Percentiles rank a stretch among this genome's conserved stretches.
These are phyloP conservation scores for Phallus indusiatus DNA, from an alignment of 768 basidiomycete genomes.

Conservation along the genomic window DNA sequence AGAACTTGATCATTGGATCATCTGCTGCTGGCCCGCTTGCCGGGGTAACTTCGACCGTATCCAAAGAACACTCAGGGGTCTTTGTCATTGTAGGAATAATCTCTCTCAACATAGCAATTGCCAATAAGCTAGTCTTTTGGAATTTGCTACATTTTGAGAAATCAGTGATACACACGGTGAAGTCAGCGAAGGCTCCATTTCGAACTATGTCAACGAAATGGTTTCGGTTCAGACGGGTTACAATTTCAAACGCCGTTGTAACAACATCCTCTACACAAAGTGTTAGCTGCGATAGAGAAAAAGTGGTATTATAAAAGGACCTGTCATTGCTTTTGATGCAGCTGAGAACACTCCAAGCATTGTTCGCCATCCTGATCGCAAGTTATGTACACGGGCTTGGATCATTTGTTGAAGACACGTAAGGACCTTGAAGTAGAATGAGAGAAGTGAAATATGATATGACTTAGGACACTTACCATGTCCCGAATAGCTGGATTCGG, in stretches of 20 bases:
- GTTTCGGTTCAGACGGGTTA: slow-evolving; percentile 81
- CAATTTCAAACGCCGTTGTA: slow-evolving; percentile 91
- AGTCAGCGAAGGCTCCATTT: slow-evolving; percentile 90
- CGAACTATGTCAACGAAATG: slow-evolving; percentile 88
- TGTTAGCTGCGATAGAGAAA: background rate
- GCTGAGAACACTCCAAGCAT: slow-evolving; percentile 99
- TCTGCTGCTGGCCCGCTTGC: slow-evolving; percentile 34
- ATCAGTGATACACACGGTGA: slow-evolving; percentile 96
- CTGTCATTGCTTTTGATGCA: slow-evolving; percentile 85
- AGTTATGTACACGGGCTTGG: slow-evolving; percentile 86
- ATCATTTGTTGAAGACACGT: slow-evolving; percentile 99
- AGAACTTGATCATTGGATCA: slow-evolving; percentile 90
- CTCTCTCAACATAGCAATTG: slow-evolving; percentile 92
- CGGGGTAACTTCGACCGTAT: slow-evolving; percentile 14
- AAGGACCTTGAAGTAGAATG: slow-evolving; percentile 50
- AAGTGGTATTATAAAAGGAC: slow-evolving; percentile 30
- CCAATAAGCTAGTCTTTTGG: slow-evolving; percentile 93
- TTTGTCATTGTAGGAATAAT: slow-evolving; percentile 88
- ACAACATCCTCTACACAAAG: slow-evolving; percentile 70
- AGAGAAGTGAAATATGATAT: background rate
- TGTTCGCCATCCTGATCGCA: slow-evolving; percentile 97
- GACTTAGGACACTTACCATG: slow-evolving; percentile 50
- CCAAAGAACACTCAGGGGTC: slow-evolving; percentile 56
- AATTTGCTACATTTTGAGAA: slow-evolving; percentile 99
- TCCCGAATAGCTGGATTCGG: slow-evolving; percentile 92